Evolutionary conservation across 305 asterid genomes (phyloP).

Genomic region (Withania somnifera): DNA sequence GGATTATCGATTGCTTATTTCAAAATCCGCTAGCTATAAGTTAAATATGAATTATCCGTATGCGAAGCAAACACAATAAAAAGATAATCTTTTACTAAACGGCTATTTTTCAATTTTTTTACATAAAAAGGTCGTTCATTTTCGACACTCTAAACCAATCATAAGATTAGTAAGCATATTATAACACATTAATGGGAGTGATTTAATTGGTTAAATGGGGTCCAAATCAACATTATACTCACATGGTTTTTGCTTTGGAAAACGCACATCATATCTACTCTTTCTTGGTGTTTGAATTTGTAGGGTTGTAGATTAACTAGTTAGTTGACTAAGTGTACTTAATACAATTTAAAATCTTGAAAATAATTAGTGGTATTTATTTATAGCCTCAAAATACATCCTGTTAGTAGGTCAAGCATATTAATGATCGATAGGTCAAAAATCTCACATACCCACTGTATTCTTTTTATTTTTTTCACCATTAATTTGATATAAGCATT

Average conservation of each 20-base stretch:
- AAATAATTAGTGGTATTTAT: slow-evolving; percentile 5
- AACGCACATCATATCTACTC: slow-evolving; percentile 1
- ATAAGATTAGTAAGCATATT: background rate
- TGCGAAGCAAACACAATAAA: too few species aligned
- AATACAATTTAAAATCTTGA: background rate
- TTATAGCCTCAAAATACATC: slow-evolving; percentile 7
- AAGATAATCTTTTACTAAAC: too few species aligned
- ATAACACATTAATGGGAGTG: background rate
- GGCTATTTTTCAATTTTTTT: too few species aligned
- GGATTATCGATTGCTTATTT: too few species aligned
- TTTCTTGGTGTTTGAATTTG: background rate
- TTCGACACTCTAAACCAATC: background rate
- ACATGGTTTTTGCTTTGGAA: slow-evolving; percentile 12
- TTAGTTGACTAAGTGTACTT: slow-evolving; percentile 4
- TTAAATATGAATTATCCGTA: too few species aligned
- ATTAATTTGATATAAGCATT: background rate
- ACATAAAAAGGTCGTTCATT: too few species aligned
- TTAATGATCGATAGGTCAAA: background rate
- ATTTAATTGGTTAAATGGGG: background rate
- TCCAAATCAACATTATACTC: slow-evolving; percentile 12
- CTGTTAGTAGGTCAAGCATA: slow-evolving; percentile 23
- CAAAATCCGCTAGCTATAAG: too few species aligned
- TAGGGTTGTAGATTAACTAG: background rate
- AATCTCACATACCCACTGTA: background rate
- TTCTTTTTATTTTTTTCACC: background rate